Percentiles rank a stretch among this genome's conserved stretches.
These are phyloP conservation scores for Claviceps fusiformis DNA, from an alignment of 2,329 filamentous ascomycete genomes.

Conservation along the genomic window DNA sequence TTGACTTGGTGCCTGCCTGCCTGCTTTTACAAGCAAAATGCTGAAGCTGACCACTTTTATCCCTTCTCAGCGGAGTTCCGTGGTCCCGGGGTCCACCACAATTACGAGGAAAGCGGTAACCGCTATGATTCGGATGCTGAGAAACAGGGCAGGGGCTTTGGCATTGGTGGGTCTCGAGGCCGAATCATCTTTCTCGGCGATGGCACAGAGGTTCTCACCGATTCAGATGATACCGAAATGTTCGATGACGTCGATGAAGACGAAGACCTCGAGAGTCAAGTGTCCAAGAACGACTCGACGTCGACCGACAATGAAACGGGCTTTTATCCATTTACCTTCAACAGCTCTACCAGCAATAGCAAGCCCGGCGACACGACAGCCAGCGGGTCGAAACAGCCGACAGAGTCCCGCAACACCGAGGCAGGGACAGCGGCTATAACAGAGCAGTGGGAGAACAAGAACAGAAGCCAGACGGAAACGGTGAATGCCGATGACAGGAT, in stretches of 20 bases:
- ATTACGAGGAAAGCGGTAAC: slow-evolving; percentile 67
- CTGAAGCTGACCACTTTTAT: slow-evolving; percentile 14
- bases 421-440: not conserved
- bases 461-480: slow-evolving; percentile 12
- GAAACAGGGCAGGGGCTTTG: slow-evolving; percentile 47
- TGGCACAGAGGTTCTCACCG: slow-evolving; percentile 82
- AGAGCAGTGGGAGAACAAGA: slow-evolving; percentile 13
- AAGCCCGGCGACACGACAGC: slow-evolving; percentile 6
- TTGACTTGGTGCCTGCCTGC: slow-evolving; percentile 8
- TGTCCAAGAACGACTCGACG: slow-evolving; percentile 42
- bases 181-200: slow-evolving; percentile 92
- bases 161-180: slow-evolving; percentile 58
- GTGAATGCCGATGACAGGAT: slow-evolving; percentile 17
- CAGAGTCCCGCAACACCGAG: slow-evolving; percentile 5
- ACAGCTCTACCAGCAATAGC: slow-evolving; percentile 5
- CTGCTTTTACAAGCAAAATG: not conserved
- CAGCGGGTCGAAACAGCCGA: slow-evolving; percentile 7
- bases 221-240: slow-evolving; percentile 83
- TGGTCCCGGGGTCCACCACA: slow-evolving; percentile 68
- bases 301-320: slow-evolving; percentile 13
- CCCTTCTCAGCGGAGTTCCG: slow-evolving; percentile 60
- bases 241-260: slow-evolving; percentile 80
- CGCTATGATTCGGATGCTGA: slow-evolving; percentile 66
- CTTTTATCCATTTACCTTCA: slow-evolving; percentile 4
- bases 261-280: slow-evolving; percentile 73